Base-by-base conservation (phyloP, 2,329 filamentous ascomycete genomes). In the Xylaria sp. region DNA sequence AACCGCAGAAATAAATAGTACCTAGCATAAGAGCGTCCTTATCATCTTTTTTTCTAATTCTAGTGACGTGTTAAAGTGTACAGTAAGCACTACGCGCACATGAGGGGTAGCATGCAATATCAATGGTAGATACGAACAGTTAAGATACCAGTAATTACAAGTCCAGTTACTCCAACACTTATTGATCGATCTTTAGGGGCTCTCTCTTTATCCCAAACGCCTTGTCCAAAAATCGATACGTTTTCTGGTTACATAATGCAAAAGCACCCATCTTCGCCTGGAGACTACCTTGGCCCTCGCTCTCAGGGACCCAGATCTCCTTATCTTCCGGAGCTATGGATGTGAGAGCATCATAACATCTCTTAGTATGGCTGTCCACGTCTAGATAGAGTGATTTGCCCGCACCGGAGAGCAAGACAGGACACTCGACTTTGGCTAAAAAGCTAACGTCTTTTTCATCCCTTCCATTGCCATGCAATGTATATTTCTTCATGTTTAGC, bases 401-500 rank as follows among this genome's bases (percentile, higher is more conserved):
- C 0, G 66, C 66, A n/a, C 66, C 74, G 0, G 74, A 70, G 4
- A 76, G 58, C 0, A 76, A 54, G 1, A 70, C 69, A 1, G 73
- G 72, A 51, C 73, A 75, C 8, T 59, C 55, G 2, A 75, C 61
- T 11, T 60, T 62, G 11, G 49, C 38, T 3, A 74, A 60, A 21
- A 64, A 68, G 17, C 62, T 51, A 15, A 21, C 35, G 7, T 51
- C 54, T 29, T 57, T 56, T 7, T 19, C 33, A 29, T 56, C 52
- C 1, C 25, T 25, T 27, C 33, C 35, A 9, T 38, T 43, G n/a
- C 48, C 43, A 23, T 47, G 23, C 1, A 65, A 31, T 1, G 62
- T 65, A 8, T 55, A 68, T 11, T 63, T 52, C 48, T 62, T 66
- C 67, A 67, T 67, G 1, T 55, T 48, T 11, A 48, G 63, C 33